Base-by-base conservation (phyloP, 2,329 filamentous ascomycete genomes). In the Aureobasidium sp. region DNA sequence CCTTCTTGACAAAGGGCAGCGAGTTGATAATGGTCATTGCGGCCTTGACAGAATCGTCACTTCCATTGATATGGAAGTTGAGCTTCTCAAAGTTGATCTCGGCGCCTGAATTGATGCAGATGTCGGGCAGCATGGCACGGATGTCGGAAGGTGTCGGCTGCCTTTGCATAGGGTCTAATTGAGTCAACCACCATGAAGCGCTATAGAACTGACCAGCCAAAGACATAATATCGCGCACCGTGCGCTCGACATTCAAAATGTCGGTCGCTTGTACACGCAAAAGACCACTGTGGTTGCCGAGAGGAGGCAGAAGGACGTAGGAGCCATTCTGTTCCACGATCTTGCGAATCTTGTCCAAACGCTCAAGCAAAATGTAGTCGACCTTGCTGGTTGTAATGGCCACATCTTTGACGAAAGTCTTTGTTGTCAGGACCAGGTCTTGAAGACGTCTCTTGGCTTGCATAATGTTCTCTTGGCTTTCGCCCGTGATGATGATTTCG, bases 261-360 rank as follows among this genome's bases (percentile, higher is more conserved):
- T 99, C 94, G 0, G 88, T 89, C 63, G 92, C 94, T 74, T 97
- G 94, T 37, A 99, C 90, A 53, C 93, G 86, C 66, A 97, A 88
- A 67, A 90, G 82, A 67, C 86, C 91, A 63, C 89, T 88, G 73
- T 93, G 88, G 66, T 90, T 91, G 27, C 91, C 94, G 44, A 99
- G 81, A 25, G 88, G 86, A 8, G 94, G 94, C 66, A 99, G 90
- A 72, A 96, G 83, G 68, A 99, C 91, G 74, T 95, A 96, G 7
- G 93, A 95, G 41, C 93, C 94, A 70, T 97, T 97, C 61, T 88
- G 88, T 73, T 99, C 94, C 76, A 97, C 93, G 66, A 99, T 96
- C 80, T 96, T 97, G 70, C 92, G 90, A 63, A 99, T 91, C 75
- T 97, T 97, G 75, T 97, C 93, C 69, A 97, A 81, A 30, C 94